Base-by-base conservation (phyloP, 2,329 filamentous ascomycete genomes). In the Macrophomina phaseolina region DNA sequence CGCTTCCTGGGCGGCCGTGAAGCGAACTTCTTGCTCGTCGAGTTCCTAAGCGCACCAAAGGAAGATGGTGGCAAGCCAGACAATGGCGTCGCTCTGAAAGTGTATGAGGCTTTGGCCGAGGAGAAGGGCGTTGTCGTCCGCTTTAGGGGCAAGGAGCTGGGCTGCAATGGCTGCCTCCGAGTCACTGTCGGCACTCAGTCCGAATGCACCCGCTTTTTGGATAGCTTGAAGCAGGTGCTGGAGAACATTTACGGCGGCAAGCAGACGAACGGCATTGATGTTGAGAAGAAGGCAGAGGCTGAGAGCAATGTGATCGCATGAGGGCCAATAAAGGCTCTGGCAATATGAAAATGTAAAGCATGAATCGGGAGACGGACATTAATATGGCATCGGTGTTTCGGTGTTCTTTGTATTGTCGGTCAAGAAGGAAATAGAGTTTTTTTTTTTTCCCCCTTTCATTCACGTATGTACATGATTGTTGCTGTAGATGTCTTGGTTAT, bases 111-210 rank as follows among this genome's bases (percentile, higher is more conserved):
- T 36, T 84, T 99, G 73, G 95, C 95, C 0, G 93, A 66, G 83
- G 86, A 88, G 48, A 90, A 89, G 76, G 93, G 94, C 0, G 94
- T 99, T 0, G 94, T 99, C 6, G 94, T 98, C 4, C 85, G 95
- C 64, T 99, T 98, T 79, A 85, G 95, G 72, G 95, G 95, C 56
- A 96, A 94, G 81, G 95, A 99, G 82, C 84, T 91, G 70, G 94
- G 94, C 4, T 99, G 95, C 76, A 79, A 90, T 49, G 95, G 94
- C 0, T 97, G 94, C 74, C 80, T 99, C 77, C 87, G 95, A 65
- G 92, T 98, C 71, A 99, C 95, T 0, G 88, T 99, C 12, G 95
- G 95, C 16, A 98, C 94, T 0, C 91, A 96, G 77, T 81, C 87
- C 1, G 95, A 99, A 79, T 92, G 96, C 8, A 90, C 89, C 32